Evolutionary conservation across 2,329 filamentous ascomycete genomes (phyloP).

Genomic region (Penicillium sp.): DNA sequence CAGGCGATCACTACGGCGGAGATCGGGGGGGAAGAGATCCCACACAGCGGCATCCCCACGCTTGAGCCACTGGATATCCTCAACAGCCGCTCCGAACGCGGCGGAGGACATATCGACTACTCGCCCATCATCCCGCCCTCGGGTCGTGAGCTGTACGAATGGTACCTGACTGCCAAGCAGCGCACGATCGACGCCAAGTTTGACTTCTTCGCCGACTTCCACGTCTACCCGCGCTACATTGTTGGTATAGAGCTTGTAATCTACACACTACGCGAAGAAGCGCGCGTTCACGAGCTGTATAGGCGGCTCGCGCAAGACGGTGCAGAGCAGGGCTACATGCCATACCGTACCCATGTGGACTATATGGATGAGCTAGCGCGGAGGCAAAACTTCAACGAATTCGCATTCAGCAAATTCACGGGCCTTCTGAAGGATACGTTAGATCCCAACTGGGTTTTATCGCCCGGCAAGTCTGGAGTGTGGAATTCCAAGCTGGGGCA

Average conservation of each 20-base stretch:
- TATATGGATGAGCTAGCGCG: neutral
- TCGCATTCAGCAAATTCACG: neutral
- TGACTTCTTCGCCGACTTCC: slow-evolving; percentile 15
- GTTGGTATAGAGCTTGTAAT: slow-evolving; percentile 10
- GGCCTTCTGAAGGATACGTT: neutral
- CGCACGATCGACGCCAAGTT: slow-evolving; percentile 3
- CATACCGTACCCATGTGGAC: slow-evolving; percentile 9
- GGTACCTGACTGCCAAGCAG: slow-evolving; percentile 12
- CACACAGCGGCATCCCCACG: slow-evolving; percentile 10
- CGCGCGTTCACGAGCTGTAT: neutral
- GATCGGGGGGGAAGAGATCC: slow-evolving; percentile 16
- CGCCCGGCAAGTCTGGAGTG: slow-evolving; percentile 30
- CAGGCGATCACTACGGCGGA: slow-evolving; percentile 5
- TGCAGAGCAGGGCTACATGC: neutral
- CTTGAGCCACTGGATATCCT: neutral
- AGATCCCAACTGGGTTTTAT: slow-evolving; percentile 6
- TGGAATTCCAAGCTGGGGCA: neutral
- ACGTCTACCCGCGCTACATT: slow-evolving; percentile 13
- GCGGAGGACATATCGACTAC: slow-evolving; percentile 8
- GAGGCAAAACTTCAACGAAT: neutral
- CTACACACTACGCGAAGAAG: neutral
- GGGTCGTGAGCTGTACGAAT: slow-evolving; percentile 10
- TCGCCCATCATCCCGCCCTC: slow-evolving; percentile 11
- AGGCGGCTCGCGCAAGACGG: neutral
- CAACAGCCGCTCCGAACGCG: neutral